Percentiles rank a stretch among this genome's conserved stretches.
Evolutionary conservation across 2,329 filamentous ascomycete species (phyloP).

Genomic region (Diaporthe vexans): DNA sequence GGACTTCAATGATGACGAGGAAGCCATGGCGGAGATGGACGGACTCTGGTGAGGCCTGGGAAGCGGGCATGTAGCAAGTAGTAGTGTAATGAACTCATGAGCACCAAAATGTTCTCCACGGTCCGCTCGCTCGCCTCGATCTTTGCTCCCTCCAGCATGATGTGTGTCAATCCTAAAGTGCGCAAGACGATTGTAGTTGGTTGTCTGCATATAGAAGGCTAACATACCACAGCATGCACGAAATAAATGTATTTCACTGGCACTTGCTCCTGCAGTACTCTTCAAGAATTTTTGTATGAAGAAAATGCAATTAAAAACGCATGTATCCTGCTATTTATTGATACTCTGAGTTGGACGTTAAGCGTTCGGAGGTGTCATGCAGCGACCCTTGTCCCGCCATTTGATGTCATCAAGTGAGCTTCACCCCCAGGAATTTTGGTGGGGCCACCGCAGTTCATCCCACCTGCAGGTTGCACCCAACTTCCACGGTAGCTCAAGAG

Average conservation of each 20-base stretch:
- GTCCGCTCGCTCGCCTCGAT: no score
- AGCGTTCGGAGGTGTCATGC: background rate
- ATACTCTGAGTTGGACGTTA: no score
- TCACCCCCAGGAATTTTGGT: conserved; percentile 36
- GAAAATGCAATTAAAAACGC: background rate
- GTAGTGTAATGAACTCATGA: background rate
- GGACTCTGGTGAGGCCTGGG: conserved; percentile 60
- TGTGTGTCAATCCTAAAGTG: background rate
- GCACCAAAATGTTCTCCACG: no score
- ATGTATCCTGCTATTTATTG: background rate
- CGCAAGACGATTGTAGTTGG: background rate
- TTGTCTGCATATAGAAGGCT: background rate
- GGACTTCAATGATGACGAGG: conserved; percentile 74
- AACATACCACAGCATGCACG: background rate
- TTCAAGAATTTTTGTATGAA: background rate
- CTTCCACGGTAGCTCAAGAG: background rate
- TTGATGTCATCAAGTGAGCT: conserved; percentile 33
- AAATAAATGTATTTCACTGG: no score
- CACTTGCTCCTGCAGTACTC: no score
- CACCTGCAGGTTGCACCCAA: conserved; percentile 24
- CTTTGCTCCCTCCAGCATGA: no score
- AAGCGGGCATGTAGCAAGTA: background rate
- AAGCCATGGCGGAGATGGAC: conserved; percentile 76
- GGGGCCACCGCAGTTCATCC: conserved; percentile 35
- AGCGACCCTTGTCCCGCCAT: background rate